Conservation (phyloP, 208 protist species). For the Spongospora subterranea region DNA sequence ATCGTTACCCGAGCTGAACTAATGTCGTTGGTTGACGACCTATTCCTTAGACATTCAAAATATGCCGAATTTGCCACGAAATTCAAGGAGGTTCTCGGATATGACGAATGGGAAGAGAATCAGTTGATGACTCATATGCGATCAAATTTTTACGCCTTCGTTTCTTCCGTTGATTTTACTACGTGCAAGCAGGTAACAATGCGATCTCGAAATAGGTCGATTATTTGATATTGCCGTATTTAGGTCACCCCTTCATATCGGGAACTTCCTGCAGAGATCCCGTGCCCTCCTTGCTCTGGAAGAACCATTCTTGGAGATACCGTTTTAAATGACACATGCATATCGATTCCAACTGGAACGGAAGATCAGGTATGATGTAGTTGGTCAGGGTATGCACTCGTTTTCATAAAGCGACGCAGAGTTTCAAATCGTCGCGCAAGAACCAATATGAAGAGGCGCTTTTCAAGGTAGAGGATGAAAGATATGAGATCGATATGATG, state of each 20-base stretch:
- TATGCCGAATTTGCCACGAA: slow-evolving; percentile 59
- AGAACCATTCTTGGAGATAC: slow-evolving; percentile 63
- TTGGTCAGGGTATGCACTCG: not conserved
- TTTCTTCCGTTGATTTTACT: slow-evolving; percentile 56
- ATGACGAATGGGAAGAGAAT: slow-evolving; percentile 64
- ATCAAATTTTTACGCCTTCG: slow-evolving; percentile 65
- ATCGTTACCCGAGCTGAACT: slow-evolving; percentile 61
- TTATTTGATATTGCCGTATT: not conserved
- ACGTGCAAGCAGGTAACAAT: slow-evolving; percentile 35
- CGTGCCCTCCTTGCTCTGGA: slow-evolving; percentile 57
- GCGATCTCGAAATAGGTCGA: not conserved
- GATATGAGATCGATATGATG: slow-evolving; percentile 76
- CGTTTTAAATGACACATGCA: slow-evolving; percentile 79
- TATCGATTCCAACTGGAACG: slow-evolving; percentile 77
- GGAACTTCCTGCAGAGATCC: slow-evolving; percentile 56
- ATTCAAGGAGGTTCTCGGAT: slow-evolving; percentile 61
- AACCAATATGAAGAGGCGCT: slow-evolving; percentile 80
- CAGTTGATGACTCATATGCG: slow-evolving; percentile 59
- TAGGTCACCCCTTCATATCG: slow-evolving; percentile 59
- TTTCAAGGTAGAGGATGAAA: slow-evolving; percentile 75
- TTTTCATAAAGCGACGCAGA: slow-evolving; percentile 4
- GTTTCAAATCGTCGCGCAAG: slow-evolving; percentile 75
- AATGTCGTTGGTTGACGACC: slow-evolving; percentile 60
- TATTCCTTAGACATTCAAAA: slow-evolving; percentile 55
- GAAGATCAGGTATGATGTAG: slow-evolving; percentile 71